Base-by-base conservation (phyloP, 2,329 filamentous ascomycete genomes). In the Cadophora sp. region DNA sequence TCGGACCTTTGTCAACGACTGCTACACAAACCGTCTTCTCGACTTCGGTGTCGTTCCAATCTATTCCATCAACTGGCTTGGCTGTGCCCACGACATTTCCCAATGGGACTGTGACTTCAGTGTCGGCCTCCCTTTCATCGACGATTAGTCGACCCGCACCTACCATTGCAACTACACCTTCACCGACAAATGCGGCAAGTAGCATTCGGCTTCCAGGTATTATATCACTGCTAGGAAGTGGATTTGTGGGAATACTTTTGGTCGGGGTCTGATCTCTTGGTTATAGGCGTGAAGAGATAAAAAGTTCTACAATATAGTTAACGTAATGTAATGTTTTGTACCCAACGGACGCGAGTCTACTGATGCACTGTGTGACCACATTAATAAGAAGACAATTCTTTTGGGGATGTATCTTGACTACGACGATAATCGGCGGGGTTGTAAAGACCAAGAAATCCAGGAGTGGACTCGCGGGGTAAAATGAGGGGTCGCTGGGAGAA, bases 241-340 rank as follows among this genome's bases (percentile, higher is more conserved):
- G 39, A 7, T 7, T 59, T 18, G 8, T 16, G 3, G 6, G n/a
- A 16, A 3, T 59, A 1, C 20, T 20, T 59, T 14, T 30, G 4
- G 2, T 47, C 0, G 16, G 20, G 24, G 16, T n/a, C 16, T 59
- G 39, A 47, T 9, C 22, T 8, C 5, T n/a, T 13, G 24, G 2
- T 43, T 14, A 9, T 13, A 14, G 8, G 2, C 27, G 20, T 4
- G 14, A 14, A 13, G 48, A 27, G n/a, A 11, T 24, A 22, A 27
- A 51, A 1, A n/a, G n/a, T n/a, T n/a, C n/a, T n/a, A 51, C 48
- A 6, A 51, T 9, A 43, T 43, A 43, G 9, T 30, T 30, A 24
- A 43, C 18, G 18, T 59, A 59, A 27, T 59, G 36, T 59, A 59
- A 59, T 59, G n/a, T 41, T 24, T 53, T 55, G 30, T 30, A 36